Evolutionary conservation across 495 filamentous ascomycete genomes (phyloP).

Genomic region (Cercophora newfieldiana): DNA sequence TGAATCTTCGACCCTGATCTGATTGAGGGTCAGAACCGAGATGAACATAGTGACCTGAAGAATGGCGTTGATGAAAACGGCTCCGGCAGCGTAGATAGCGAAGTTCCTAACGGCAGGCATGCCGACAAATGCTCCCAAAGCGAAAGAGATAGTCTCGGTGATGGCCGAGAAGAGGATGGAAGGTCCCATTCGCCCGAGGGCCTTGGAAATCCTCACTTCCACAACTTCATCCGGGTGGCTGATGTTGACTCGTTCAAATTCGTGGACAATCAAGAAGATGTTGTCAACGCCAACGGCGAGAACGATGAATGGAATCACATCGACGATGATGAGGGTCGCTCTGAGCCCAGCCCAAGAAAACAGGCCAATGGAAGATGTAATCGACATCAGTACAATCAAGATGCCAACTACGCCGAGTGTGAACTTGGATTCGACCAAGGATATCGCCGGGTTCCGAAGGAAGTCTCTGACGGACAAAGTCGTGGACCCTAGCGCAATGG

Average conservation of each 20-base stretch:
- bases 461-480: constrained; percentile 74
- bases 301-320: constrained; percentile 97
- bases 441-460: constrained; percentile 74
- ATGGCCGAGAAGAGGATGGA: constrained; percentile 93
- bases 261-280: constrained; percentile 97
- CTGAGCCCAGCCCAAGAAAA: constrained; percentile 89
- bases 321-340: constrained; percentile 94
- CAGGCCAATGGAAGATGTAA: constrained; percentile 88
- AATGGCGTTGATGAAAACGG: constrained; percentile 93
- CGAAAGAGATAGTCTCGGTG: constrained; percentile 91
- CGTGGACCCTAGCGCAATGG: constrained; percentile 83
- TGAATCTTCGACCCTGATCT: constrained; percentile 77
- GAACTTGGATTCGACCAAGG: constrained; percentile 93
- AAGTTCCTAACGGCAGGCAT: constrained; percentile 99
- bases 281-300: constrained; percentile 97
- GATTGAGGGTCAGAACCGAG: constrained; percentile 86
- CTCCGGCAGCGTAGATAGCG: constrained; percentile 91
- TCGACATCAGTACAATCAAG: constrained; percentile 93
- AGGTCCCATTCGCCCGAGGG: constrained; percentile 90
- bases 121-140: constrained; percentile 86
- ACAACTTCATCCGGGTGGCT: constrained; percentile 83
- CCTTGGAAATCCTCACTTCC: constrained; percentile 78
- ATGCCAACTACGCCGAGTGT: constrained; percentile 90
- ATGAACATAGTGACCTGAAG: constrained; percentile 96
- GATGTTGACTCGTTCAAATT: constrained; percentile 92